phyloP scores from a whole-genome alignment of 768 basidiomycete species.

The Rhodotorula kratochvilovae region DNA sequence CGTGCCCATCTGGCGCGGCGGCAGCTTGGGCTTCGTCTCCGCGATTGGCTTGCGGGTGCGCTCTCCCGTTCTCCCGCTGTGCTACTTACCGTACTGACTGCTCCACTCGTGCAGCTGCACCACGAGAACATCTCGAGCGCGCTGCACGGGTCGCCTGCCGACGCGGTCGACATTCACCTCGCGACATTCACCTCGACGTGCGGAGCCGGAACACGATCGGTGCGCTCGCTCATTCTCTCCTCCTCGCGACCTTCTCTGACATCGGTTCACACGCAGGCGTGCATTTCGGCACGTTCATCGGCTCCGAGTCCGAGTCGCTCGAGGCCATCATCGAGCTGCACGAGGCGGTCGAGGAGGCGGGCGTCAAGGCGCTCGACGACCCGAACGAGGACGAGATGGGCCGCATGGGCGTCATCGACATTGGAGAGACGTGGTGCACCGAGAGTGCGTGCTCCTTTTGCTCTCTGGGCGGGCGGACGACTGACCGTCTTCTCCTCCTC shows the following conservation, averaged over 20 bases:
- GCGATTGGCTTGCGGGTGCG: conserved; percentile 50
- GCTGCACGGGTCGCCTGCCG: conserved; percentile 51
- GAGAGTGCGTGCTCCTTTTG: conserved; percentile 12
- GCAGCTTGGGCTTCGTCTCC: conserved; percentile 49
- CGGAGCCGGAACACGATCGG: conserved; percentile 49
- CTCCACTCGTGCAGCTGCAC: conserved; percentile 34
- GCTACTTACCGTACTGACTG: not conserved
- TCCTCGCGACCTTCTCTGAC: not conserved
- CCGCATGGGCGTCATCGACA: conserved; percentile 49
- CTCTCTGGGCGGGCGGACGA: too few species aligned
- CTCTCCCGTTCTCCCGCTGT: not conserved
- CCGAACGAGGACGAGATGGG: conserved; percentile 47
- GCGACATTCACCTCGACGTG: conserved; percentile 50
- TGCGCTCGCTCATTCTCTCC: not conserved
- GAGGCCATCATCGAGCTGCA: conserved; percentile 49
- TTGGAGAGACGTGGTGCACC: conserved; percentile 45
- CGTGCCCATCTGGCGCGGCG: conserved; percentile 54
- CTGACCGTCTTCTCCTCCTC: not conserved
- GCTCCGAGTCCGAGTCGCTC: conserved; percentile 50
- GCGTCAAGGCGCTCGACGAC: conserved; percentile 27
- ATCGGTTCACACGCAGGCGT: conserved; percentile 38
- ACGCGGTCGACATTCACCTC: conserved; percentile 50
- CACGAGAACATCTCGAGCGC: conserved; percentile 47
- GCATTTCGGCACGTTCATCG: conserved; percentile 54
- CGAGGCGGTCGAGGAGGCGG: conserved; percentile 32